Percentiles rank a stretch among this genome's conserved stretches.
phyloP scores from a whole-genome alignment of 768 basidiomycete species.

The Mycena crocata region DNA sequence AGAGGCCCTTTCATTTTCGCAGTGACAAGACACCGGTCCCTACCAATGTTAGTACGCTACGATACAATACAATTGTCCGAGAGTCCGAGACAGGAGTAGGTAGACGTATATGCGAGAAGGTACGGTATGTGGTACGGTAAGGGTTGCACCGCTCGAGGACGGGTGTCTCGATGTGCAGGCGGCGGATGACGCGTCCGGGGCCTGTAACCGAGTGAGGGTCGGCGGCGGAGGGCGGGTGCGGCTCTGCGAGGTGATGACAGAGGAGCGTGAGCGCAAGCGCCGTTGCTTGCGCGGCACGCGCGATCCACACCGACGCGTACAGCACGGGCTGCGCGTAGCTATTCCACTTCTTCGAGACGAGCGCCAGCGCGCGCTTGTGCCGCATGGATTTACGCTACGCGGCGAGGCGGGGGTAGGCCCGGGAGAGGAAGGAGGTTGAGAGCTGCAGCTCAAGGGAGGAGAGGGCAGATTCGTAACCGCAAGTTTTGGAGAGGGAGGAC shows the following conservation, averaged over 20 bases:
- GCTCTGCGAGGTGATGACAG: slow-evolving; percentile 26
- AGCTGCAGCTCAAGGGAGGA: slow-evolving; percentile 63
- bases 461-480: no score
- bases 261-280: slow-evolving; percentile 49
- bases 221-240: slow-evolving; percentile 33
- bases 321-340: slow-evolving; percentile 64
- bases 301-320: slow-evolving; percentile 80
- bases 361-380: slow-evolving; percentile 61
- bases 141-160: slow-evolving; percentile 73
- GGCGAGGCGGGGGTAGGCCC: slow-evolving; percentile 48
- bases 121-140: no score
- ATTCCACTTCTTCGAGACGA: slow-evolving; percentile 69
- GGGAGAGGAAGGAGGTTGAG: slow-evolving; percentile 68
- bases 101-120: no score
- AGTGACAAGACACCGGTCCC: no score
- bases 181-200: slow-evolving; percentile 63
- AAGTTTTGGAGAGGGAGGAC: no score
- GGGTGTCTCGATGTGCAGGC: slow-evolving; percentile 78
- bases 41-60: no score
- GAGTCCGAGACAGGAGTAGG: no score
- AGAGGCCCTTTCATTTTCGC: no score
- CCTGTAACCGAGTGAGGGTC: slow-evolving; percentile 42
- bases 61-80: no score
- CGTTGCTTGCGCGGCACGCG: slow-evolving; percentile 61
- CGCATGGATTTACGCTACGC: slow-evolving; percentile 61